phyloP scores from a whole-genome alignment of 805 yeast genomes.

The Hanseniaspora singularis region DNA sequence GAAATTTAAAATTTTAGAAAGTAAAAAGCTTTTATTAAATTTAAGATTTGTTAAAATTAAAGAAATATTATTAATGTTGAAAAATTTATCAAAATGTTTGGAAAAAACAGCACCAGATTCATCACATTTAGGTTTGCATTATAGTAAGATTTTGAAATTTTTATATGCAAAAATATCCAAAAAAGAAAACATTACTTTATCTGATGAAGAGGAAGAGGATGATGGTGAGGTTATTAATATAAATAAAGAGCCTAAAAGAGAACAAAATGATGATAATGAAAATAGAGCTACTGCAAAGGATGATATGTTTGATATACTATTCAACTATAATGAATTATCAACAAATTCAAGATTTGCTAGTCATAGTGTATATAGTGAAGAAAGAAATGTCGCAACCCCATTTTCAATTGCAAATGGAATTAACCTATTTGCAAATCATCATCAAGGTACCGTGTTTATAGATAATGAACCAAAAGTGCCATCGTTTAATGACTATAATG shows the following conservation, averaged over 20 bases:
- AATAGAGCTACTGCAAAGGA: neutral
- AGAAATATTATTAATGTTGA: constrained; percentile 56
- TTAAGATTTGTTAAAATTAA: constrained; percentile 57
- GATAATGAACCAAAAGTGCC: neutral
- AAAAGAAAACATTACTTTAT: constrained; percentile 2
- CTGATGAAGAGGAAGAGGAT: constrained; percentile 32
- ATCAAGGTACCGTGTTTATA: no score
- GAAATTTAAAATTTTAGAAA: constrained; percentile 28
- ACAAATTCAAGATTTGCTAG: neutral
- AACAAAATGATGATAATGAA: neutral
- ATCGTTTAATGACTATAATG: neutral
- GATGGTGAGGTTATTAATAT: constrained; percentile 16
- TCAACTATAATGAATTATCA: neutral
- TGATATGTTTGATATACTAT: constrained; percentile 11
- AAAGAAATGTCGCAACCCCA: neutral
- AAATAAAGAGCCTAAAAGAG: neutral
- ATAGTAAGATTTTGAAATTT: constrained; percentile 64
- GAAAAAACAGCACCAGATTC: constrained; percentile 84
- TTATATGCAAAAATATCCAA: constrained; percentile 54
- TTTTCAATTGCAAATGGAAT: neutral
- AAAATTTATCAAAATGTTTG: constrained; percentile 58
- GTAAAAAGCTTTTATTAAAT: constrained; percentile 38
- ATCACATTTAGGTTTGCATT: constrained; percentile 68
- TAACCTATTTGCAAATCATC: neutral
- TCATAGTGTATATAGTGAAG: neutral